Conservation (phyloP, 2,329 filamentous ascomycete species). For the Neodidymelliopsis sp. region DNA sequence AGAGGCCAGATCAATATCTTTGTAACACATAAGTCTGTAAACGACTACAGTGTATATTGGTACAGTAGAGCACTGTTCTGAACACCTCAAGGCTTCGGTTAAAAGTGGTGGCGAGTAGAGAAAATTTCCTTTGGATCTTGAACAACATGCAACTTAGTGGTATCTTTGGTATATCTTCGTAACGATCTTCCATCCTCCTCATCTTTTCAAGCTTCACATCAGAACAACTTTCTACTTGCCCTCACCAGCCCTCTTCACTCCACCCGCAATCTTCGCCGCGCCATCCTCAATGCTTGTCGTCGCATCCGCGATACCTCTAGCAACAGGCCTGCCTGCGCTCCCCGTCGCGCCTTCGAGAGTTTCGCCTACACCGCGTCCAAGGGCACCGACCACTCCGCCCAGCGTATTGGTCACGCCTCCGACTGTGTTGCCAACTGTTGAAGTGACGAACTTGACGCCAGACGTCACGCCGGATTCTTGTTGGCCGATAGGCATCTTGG, state of each 20-base stretch:
- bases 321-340: conserved; percentile 52
- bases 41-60: too few relatives aligned
- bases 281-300: conserved; percentile 57
- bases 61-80: too few relatives aligned
- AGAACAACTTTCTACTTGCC: conserved; percentile 47
- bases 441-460: conserved; percentile 63
- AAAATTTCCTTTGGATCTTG: too few relatives aligned
- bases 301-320: conserved; percentile 52
- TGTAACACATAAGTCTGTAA: too few relatives aligned
- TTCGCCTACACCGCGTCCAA: conserved; percentile 55
- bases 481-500: conserved; percentile 46
- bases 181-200: background rate
- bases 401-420: conserved; percentile 63
- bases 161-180: conserved; percentile 2
- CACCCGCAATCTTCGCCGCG: conserved; percentile 52
- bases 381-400: conserved; percentile 60
- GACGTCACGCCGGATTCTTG: conserved; percentile 57
- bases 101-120: too few relatives aligned
- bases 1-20: too few relatives aligned
- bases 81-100: too few relatives aligned
- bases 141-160: conserved; percentile 1
- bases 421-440: conserved; percentile 62
- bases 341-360: conserved; percentile 57
- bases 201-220: background rate
- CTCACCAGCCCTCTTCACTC: conserved; percentile 57